Base-by-base conservation (phyloP, 2,329 filamentous ascomycete genomes). In the Clathrospora elynae region DNA sequence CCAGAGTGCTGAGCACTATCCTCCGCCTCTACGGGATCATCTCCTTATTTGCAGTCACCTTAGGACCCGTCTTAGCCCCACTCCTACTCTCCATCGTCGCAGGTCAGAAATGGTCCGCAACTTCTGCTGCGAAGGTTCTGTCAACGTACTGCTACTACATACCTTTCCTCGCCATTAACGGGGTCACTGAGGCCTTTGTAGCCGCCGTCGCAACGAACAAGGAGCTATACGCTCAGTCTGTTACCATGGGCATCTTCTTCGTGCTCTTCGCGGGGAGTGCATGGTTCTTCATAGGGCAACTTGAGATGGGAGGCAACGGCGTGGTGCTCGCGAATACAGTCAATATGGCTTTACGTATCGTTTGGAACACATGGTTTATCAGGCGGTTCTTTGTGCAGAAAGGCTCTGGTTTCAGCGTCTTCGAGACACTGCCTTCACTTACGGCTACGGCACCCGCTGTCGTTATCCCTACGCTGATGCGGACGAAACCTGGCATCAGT, bases 81-180 rank as follows among this genome's bases (percentile, higher is more conserved):
- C 74, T 87, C 0, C 78, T 92, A 0, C 80, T 97, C 0, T 77
- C 80, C 13, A 72, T 95, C 4, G 75, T 97, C 1, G 88, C 91
- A 0, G 91, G 92, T 1, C 75, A 78, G 0, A 81, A 79, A 42
- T 99, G 93, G 93, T 78, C 83, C 0, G 77, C 76, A 3, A 84
- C 86, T 0, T 86, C 86, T 29, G 89, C 91, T 1, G 85, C 85
- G 5, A 70, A 78, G 6, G 85, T 93, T 3, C 78, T 99, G 5
- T 83, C 85, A 0, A 80, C 79, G 0, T 99, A 96, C 71, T 91
- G 89, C 73, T 90, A 90, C 70, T 97, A 96, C 73, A 88, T 99
- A 46, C 93, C 93, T 0, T 83, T 97, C 17, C 79, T 97, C 3
- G 93, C 92, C 3, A 74, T 95, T 59, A 99, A 99, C 63, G 93